phyloP scores from a whole-genome alignment of 1,284 basidiomycete species.

The Testicularia cyperi region DNA sequence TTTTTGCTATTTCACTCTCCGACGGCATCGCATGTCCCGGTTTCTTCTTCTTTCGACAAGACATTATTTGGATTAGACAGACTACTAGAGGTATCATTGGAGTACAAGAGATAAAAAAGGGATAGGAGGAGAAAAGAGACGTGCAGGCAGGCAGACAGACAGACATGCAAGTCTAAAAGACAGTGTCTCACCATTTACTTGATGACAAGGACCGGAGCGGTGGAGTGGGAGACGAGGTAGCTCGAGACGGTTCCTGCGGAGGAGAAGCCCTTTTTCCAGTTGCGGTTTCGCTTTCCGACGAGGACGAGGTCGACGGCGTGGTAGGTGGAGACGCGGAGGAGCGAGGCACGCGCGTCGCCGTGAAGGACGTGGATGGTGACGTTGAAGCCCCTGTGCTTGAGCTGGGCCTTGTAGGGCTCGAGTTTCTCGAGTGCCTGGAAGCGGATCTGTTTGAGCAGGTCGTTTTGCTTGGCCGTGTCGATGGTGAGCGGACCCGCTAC shows the following conservation, averaged over 20 bases:
- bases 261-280: conserved; percentile 42
- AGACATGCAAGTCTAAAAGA: background rate
- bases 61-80: too few relatives aligned
- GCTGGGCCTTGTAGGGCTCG: conserved; percentile 49
- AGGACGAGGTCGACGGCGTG: conserved; percentile 49
- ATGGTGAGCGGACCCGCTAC: conserved; percentile 54
- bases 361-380: conserved; percentile 56
- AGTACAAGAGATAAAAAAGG: too few relatives aligned
- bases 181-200: conserved; percentile 25
- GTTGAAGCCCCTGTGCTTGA: conserved; percentile 46
- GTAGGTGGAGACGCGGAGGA: conserved; percentile 48
- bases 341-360: conserved; percentile 46
- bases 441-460: conserved; percentile 49
- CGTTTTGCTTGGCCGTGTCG: conserved; percentile 54
- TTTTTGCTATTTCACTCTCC: too few relatives aligned
- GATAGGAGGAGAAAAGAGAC: too few relatives aligned
- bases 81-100: too few relatives aligned
- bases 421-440: conserved; percentile 51
- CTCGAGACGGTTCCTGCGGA: conserved; percentile 43
- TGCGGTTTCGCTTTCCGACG: conserved; percentile 43
- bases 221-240: conserved; percentile 51
- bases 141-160: too few relatives aligned
- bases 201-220: conserved; percentile 54
- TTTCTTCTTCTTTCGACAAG: too few relatives aligned
- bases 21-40: too few relatives aligned